Base-by-base conservation (phyloP, 2,329 filamentous ascomycete genomes). In the Pseudocercospora fuligena region DNA sequence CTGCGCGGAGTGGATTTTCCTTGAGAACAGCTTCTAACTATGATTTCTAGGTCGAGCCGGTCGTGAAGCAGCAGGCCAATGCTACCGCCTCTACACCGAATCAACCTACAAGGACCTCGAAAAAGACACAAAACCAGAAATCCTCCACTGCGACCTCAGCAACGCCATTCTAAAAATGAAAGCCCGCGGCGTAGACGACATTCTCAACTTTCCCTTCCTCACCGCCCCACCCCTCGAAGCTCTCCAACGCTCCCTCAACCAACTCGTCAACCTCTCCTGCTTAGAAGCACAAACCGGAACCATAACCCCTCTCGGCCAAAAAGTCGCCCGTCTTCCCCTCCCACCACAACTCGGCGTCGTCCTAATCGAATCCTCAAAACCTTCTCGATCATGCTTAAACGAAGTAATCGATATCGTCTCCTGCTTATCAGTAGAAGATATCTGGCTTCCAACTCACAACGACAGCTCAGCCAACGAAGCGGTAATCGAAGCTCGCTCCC, bases 101-200 rank as follows among this genome's bases (percentile, higher is more conserved):
- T 85, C 87, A 3, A 88, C 90, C 2, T 98, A 92, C 77, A 81
- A 88, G 9, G 80, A 82, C 0, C 82, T 97, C 6, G 86, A 91
- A 53, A 88, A 92, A 65, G 86, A 90, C 0, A 94, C 94, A 57
- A 86, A 89, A 0, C 94, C 95, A 0, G 95, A 99, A 77, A 97
- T 99, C 11, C 81, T 97, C 11, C 88, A 95, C 21, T 96, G 92
- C 74, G 94, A 99, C 77, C 86, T 98, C 5, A 88, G 93, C 21
- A 90, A 93, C 36, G 92, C 94, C 0, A 85, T 97, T 1, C 82
- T 99, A 9, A 97, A 92, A 0, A 96, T 99, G 91, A 97, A 97
- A 78, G 93, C 94, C 0, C 88, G 93, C 62, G 93, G 94, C 0
- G 89, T 98, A 12, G 85, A 92, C 27, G 90, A 98, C 75, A 87